Evolutionary conservation across 1,284 basidiomycete species (phyloP).

Genomic region (Paramarasmius palmivorus): DNA sequence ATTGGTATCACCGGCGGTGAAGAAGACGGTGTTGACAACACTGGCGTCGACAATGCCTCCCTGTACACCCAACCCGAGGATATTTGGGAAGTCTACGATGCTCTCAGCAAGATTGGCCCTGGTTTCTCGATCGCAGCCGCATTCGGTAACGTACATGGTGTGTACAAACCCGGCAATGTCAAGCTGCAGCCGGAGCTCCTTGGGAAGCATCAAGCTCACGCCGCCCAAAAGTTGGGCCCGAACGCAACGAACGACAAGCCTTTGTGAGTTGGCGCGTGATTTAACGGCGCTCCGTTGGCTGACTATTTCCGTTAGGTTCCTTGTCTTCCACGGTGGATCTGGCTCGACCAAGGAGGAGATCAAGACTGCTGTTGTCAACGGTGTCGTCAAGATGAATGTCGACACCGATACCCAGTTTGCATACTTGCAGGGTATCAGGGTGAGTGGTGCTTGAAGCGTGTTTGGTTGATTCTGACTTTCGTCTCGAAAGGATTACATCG

Average conservation of each 20-base stretch:
- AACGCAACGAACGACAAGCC: conserved; percentile 64
- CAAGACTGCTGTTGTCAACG: conserved; percentile 86
- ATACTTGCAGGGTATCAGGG: conserved; percentile 88
- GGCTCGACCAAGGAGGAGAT: conserved; percentile 98
- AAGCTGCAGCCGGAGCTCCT: conserved; percentile 91
- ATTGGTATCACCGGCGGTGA: conserved; percentile 99
- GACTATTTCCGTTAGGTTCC: conserved; percentile 60
- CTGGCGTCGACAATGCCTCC: conserved; percentile 89
- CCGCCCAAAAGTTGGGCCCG: conserved; percentile 70
- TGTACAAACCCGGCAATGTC: conserved; percentile 95
- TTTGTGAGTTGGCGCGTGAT: conserved; percentile 55
- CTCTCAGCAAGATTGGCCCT: conserved; percentile 83
- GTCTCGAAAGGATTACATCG: conserved; percentile 70
- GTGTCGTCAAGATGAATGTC: conserved; percentile 98
- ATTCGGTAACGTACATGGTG: conserved; percentile 97
- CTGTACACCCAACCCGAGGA: conserved; percentile 99
- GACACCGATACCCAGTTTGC: conserved; percentile 95
- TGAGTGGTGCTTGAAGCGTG: conserved; percentile 32
- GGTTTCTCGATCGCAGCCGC: conserved; percentile 97
- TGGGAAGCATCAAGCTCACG: conserved; percentile 87
- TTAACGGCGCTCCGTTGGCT: neutral
- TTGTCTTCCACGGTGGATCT: conserved; percentile 99
- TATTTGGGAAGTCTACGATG: conserved; percentile 89
- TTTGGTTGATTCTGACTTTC: conserved; percentile 1
- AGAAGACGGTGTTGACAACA: conserved; percentile 98